Percentiles rank a stretch among this genome's conserved stretches.
Evolutionary conservation across 1,284 basidiomycete species (phyloP).

Genomic region (Fomes fomentarius): DNA sequence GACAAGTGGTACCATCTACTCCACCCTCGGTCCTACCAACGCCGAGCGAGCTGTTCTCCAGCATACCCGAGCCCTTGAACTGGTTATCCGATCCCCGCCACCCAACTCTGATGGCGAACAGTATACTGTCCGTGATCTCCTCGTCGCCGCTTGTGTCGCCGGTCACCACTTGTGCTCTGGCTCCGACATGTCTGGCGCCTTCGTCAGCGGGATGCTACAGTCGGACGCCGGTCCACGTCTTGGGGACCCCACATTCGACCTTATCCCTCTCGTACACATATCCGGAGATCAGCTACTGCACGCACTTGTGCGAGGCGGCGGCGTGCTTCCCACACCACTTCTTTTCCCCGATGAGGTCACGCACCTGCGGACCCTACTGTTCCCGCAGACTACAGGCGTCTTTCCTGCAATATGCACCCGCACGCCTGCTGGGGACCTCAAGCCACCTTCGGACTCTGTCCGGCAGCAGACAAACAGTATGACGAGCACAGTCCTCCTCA

Average conservation of each 20-base stretch:
- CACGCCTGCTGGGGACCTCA: constrained; percentile 9
- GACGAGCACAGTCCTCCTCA: constrained; percentile 56
- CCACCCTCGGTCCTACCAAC: constrained; percentile 17
- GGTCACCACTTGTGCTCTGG: constrained; percentile 24
- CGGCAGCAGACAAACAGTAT: constrained; percentile 41
- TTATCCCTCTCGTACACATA: constrained; percentile 25
- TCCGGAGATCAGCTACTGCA: constrained; percentile 26
- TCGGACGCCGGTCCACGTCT: constrained; percentile 8
- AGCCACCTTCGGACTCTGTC: constrained; percentile 26
- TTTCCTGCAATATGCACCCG: constrained; percentile 40
- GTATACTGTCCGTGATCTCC: constrained; percentile 30
- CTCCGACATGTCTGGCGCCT: constrained; percentile 8
- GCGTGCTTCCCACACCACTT: constrained; percentile 47
- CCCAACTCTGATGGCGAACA: constrained; percentile 17
- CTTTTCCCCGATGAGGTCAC: constrained; percentile 47
- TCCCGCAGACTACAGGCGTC: constrained; percentile 39
- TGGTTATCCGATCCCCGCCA: constrained; percentile 24
- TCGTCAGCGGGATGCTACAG: no score
- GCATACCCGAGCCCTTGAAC: constrained; percentile 28
- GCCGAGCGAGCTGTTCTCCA: constrained; percentile 20
- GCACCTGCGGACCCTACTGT: constrained; percentile 39
- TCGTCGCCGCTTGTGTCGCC: constrained; percentile 27
- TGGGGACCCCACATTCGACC: constrained; percentile 20
- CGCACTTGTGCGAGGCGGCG: constrained; percentile 26
- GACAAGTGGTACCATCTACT: constrained; percentile 28